Percentiles rank a stretch among this genome's conserved stretches.
Evolutionary conservation across 1,284 basidiomycete genomes (phyloP).

Genomic region (Cryptococcus sp.): DNA sequence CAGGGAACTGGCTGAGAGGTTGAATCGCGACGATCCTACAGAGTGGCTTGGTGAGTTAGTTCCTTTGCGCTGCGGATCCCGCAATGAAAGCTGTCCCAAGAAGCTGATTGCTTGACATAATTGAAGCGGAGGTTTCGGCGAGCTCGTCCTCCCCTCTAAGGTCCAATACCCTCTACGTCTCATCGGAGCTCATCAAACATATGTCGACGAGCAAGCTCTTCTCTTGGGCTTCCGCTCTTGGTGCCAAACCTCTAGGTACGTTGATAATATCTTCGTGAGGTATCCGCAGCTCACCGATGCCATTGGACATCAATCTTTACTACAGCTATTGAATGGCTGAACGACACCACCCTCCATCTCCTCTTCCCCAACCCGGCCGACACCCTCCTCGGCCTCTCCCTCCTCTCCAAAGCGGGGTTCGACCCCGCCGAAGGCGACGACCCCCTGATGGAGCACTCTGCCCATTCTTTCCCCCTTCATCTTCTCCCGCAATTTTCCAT

Average conservation of each 20-base stretch:
- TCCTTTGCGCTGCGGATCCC: not conserved
- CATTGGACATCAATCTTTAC: not conserved
- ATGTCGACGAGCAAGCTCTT: conserved; percentile 45
- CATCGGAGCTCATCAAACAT: conserved; percentile 42
- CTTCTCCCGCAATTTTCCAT: conserved; percentile 29
- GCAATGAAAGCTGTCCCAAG: not conserved
- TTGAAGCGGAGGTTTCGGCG: conserved; percentile 33
- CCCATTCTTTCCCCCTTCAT: conserved; percentile 35
- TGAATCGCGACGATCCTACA: conserved; percentile 42
- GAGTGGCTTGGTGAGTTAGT: conserved; percentile 34
- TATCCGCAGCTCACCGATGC: not conserved
- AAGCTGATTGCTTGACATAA: not conserved
- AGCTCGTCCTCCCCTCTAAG: conserved; percentile 27
- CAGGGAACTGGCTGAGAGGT: conserved; percentile 33
- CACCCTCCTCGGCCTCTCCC: conserved; percentile 34
- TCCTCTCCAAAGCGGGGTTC: conserved; percentile 45
- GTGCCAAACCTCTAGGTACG: conserved; percentile 41
- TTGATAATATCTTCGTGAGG: not conserved
- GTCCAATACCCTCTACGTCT: conserved; percentile 34
- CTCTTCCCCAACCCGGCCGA: conserved; percentile 38
- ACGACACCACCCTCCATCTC: conserved; percentile 42
- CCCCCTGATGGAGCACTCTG: conserved; percentile 40
- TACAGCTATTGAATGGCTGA: conserved; percentile 47
- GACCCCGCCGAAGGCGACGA: conserved; percentile 40
- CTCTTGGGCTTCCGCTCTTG: conserved; percentile 37